Conservation (phyloP, 768 basidiomycete species). For the Lentinula detonsa region DNA sequence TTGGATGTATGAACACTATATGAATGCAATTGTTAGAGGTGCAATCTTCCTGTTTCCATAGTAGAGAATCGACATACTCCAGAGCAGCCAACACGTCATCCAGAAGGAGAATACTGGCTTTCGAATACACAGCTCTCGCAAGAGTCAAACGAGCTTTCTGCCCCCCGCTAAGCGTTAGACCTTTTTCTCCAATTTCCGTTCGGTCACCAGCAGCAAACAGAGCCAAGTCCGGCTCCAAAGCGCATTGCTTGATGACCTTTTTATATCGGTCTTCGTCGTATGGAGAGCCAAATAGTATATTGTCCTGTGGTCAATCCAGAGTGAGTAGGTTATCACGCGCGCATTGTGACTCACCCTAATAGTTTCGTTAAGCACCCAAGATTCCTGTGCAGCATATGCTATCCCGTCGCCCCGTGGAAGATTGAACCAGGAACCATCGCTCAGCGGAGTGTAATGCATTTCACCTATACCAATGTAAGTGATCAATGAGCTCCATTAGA, state of each 20-base stretch:
- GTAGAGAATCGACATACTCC: neutral
- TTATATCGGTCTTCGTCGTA: slow-evolving; percentile 76
- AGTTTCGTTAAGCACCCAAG: slow-evolving; percentile 81
- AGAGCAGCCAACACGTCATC: slow-evolving; percentile 19
- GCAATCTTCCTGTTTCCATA: slow-evolving; percentile 43
- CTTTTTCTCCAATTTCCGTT: slow-evolving; percentile 70
- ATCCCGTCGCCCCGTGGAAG: slow-evolving; percentile 68
- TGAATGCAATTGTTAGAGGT: slow-evolving; percentile 41
- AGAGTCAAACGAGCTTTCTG: slow-evolving; percentile 36
- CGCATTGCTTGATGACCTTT: slow-evolving; percentile 69
- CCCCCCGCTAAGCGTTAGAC: slow-evolving; percentile 51
- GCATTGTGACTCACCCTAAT: slow-evolving; percentile 38
- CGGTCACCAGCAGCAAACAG: slow-evolving; percentile 62
- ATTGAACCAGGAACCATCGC: slow-evolving; percentile 56
- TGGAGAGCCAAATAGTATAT: slow-evolving; percentile 74
- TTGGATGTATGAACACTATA: slow-evolving; percentile 42
- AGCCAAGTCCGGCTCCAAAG: slow-evolving; percentile 64
- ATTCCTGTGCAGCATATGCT: slow-evolving; percentile 78
- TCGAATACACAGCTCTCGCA: slow-evolving; percentile 39
- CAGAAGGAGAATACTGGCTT: slow-evolving; percentile 41
- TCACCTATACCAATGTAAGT: slow-evolving; percentile 22
- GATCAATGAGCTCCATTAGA: neutral
- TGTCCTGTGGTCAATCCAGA: slow-evolving; percentile 37
- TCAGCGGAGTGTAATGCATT: slow-evolving; percentile 54
- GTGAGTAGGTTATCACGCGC: too few species aligned